Conservation (phyloP, 257 asterid genomes). For the Mentha longifolia region DNA sequence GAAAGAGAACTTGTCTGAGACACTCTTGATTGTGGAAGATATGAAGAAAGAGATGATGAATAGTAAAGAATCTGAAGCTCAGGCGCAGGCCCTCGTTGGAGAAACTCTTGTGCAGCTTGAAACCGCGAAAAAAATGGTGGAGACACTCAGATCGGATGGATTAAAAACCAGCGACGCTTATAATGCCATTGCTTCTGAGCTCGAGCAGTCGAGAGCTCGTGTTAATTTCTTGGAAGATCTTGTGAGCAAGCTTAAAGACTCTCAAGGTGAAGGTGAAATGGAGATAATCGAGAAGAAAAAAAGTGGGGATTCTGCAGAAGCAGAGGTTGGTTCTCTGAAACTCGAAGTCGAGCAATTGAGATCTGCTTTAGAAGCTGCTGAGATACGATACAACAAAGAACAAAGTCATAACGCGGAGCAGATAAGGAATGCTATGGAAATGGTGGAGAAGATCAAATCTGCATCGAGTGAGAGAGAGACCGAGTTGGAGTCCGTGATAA, state of each 20-base stretch:
- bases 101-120: slow-evolving; percentile 78
- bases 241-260: slow-evolving; percentile 50
- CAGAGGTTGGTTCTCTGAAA: slow-evolving; percentile 51
- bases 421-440: slow-evolving; percentile 51
- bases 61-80: slow-evolving; percentile 70
- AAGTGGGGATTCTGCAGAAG: slow-evolving; percentile 34
- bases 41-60: slow-evolving; percentile 60
- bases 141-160: slow-evolving; percentile 62
- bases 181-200: slow-evolving; percentile 55
- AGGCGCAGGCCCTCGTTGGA: slow-evolving; percentile 50
- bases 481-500: slow-evolving; percentile 54
- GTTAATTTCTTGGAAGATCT: slow-evolving; percentile 64
- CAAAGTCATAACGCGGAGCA: slow-evolving; percentile 47
- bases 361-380: slow-evolving; percentile 72
- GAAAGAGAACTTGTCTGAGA: slow-evolving; percentile 56
- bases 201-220: slow-evolving; percentile 69
- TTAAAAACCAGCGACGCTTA: slow-evolving; percentile 52
- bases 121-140: slow-evolving; percentile 62
- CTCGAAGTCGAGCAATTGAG: slow-evolving; percentile 57
- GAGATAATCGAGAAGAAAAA: slow-evolving; percentile 21
- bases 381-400: slow-evolving; percentile 61
- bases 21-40: slow-evolving; percentile 60
- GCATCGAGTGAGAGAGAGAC: slow-evolving; percentile 52
- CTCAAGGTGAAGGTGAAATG: slow-evolving; percentile 23
- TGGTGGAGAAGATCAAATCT: slow-evolving; percentile 60